Evolutionary conservation across 768 basidiomycete genomes (phyloP), one percentile per base, ranked within the genome.

Genomic region (Boletus tylopilopsis): DNA sequence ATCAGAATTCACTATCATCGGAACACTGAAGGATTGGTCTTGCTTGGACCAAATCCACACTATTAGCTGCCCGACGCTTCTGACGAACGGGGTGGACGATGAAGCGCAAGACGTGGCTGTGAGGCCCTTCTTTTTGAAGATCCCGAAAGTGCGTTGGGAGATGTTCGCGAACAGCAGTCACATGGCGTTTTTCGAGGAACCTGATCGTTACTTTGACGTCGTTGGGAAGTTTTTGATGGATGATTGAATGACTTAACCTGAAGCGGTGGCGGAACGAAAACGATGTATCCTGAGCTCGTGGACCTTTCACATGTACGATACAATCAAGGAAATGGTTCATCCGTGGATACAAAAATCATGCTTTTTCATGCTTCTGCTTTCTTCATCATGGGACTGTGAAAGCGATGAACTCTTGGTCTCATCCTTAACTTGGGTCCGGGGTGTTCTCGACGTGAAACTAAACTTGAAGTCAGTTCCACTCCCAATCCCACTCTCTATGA

Each of bases 1-100:
- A 6, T 67, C 68, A 22, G 71, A 74, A 54, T 74, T 74, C 55
- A 59, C 61, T 29, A 67, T 71, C 18, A 64, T 68, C 10, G 75
- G 75, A 0, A 62, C 72, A 1, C 49, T 81, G 35, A 73, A 73
- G 56, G 55, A 66, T 2, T 82, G 80, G 80, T 62, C 69, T 12
- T 71, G 79, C 42, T 58, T 77, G 13, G 71, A 75, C 34, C 65
- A 72, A 11, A 59, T 80, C 9, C 64, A 70, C 51, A 70, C 64
- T 5, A 75, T 79, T 23, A 33, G 47, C 6, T 64, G 66, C 7
- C 67, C 72, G 1, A 73, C 73, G 0, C 62, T 81, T 24, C 45
- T 74, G 27, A 68, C 67, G 36, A 73, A 74, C 27, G 72, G 70
- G 1, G 51, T 50, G 11, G 61, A 71, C 46, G 77, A 76, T 44